phyloP scores from a whole-genome alignment of 2,329 filamentous ascomycete genomes.

The Calonectria multiphialidica region DNA sequence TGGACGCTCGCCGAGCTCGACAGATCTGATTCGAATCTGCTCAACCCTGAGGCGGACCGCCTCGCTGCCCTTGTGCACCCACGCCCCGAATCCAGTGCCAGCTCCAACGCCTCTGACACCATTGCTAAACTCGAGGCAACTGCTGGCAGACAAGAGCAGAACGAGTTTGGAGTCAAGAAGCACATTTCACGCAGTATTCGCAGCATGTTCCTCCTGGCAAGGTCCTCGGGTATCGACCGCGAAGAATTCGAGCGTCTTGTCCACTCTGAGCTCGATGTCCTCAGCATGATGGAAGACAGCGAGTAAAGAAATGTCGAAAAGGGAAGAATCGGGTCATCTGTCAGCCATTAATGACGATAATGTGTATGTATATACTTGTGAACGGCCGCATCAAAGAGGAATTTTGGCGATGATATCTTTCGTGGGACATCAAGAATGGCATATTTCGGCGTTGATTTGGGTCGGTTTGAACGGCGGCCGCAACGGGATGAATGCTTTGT shows the following conservation, averaged over 20 bases:
- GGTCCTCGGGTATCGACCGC: slow-evolving; percentile 77
- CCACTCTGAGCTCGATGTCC: slow-evolving; percentile 76
- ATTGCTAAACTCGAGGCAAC: slow-evolving; percentile 73
- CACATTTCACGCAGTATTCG: slow-evolving; percentile 83
- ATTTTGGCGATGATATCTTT: slow-evolving; percentile 17
- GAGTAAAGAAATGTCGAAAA: slow-evolving; percentile 35
- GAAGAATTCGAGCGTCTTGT: slow-evolving; percentile 82
- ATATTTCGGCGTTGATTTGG: slow-evolving; percentile 38
- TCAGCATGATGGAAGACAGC: slow-evolving; percentile 76
- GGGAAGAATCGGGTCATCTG: background rate
- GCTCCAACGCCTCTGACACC: slow-evolving; percentile 66
- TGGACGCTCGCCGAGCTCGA: slow-evolving; percentile 61
- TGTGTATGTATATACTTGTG: slow-evolving; percentile 4
- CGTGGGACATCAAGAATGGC: slow-evolving; percentile 23
- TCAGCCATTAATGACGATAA: background rate
- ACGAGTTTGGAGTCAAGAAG: slow-evolving; percentile 81
- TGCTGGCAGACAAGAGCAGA: slow-evolving; percentile 69
- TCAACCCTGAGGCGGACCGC: slow-evolving; percentile 43
- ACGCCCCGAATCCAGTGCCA: slow-evolving; percentile 69
- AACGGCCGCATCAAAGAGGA: background rate
- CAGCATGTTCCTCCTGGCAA: slow-evolving; percentile 79
- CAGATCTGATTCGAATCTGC: slow-evolving; percentile 50
- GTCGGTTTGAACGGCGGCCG: slow-evolving; percentile 27
- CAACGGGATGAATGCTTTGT: slow-evolving; percentile 12
- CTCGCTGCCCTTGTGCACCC: slow-evolving; percentile 64